phyloP scores from a whole-genome alignment of 345 rosid species.

The Atalantia buxifolia region DNA sequence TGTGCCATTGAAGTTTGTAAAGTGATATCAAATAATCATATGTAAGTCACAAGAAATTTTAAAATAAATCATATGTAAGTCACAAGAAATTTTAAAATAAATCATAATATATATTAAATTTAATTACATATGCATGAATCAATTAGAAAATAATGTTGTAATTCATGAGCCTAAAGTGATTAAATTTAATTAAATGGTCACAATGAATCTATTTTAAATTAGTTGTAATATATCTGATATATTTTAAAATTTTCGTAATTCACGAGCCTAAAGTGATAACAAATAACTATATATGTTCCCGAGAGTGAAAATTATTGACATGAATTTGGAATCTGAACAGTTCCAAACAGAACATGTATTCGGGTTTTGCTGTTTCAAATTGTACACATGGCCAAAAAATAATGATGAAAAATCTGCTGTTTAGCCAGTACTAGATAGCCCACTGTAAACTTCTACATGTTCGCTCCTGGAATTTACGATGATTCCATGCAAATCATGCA shows the following conservation, averaged over 20 bases:
- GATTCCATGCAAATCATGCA: not conserved
- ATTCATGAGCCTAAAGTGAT: too few species aligned
- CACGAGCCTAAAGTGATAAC: constrained; percentile 10
- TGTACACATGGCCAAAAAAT: not conserved
- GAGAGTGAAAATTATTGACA: not conserved
- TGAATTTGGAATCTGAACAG: not conserved
- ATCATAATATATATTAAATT: too few species aligned
- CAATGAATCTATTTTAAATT: too few species aligned
- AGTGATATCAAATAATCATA: not conserved
- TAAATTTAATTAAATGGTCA: too few species aligned
- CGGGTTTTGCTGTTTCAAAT: not conserved
- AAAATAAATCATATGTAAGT: not conserved
- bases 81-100: fast-evolving
- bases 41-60: not conserved
- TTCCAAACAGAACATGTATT: not conserved
- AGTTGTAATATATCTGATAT: too few species aligned
- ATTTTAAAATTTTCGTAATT: not conserved
- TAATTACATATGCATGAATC: too few species aligned
- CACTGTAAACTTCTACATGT: not conserved
- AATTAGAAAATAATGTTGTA: too few species aligned
- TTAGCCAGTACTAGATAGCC: constrained; percentile 3
- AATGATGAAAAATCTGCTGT: constrained; percentile 13
- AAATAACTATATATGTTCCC: not conserved
- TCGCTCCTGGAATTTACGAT: not conserved
- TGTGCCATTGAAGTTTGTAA: constrained; percentile 9